A percentile compares a stretch with the other conserved stretches of the same genome.
These are phyloP conservation scores for Neurospora sp. DNA, from an alignment of 495 filamentous ascomycete genomes.

Conservation along the genomic window DNA sequence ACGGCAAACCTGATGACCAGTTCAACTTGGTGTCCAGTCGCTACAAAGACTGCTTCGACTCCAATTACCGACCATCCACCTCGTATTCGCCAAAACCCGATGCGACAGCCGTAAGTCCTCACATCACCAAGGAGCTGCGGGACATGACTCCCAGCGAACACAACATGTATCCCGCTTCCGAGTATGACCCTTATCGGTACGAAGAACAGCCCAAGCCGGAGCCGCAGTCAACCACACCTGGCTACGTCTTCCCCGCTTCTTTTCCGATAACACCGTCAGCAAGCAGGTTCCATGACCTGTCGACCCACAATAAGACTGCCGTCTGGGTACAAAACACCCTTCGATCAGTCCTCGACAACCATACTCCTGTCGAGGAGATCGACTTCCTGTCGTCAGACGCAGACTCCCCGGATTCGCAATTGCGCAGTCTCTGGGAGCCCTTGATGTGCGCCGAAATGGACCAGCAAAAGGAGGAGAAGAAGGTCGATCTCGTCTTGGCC, in stretches of 20 bases:
- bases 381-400: constrained; percentile 29
- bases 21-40: constrained; percentile 22
- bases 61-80: neutral
- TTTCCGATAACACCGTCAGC: constrained; percentile 11
- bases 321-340: constrained; percentile 33
- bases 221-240: neutral
- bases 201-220: neutral
- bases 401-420: constrained; percentile 22
- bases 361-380: constrained; percentile 25
- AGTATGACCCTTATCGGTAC: neutral
- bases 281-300: constrained; percentile 26
- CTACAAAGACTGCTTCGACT: neutral
- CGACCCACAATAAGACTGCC: constrained; percentile 25
- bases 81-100: neutral
- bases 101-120: neutral
- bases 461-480: constrained; percentile 9
- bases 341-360: constrained; percentile 26
- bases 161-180: neutral
- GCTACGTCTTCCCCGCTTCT: neutral
- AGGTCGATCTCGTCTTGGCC: constrained; percentile 34
- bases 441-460: constrained; percentile 22
- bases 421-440: constrained; percentile 31
- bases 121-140: neutral
- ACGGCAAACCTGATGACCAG: constrained; percentile 12
- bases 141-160: neutral